phyloP scores from a whole-genome alignment of 192 early-diverging fungal genomes.

The Coemansia sp. region DNA sequence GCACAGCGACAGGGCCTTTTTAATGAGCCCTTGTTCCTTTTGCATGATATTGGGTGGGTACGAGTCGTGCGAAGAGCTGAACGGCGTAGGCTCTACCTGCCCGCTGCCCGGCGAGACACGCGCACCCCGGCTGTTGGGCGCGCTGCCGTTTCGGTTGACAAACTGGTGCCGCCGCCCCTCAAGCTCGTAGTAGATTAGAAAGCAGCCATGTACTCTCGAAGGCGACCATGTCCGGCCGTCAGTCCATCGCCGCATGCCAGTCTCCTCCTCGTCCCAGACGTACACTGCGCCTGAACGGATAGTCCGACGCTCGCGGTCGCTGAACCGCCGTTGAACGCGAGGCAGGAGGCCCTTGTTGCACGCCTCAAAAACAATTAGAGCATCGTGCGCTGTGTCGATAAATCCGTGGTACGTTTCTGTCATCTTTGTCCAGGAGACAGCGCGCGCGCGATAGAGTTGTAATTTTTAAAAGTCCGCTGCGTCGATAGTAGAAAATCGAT shows the following conservation, averaged over 20 bases:
- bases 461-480: slow-evolving; percentile 1
- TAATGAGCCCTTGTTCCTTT: slow-evolving; percentile 79
- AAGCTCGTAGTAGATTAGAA: slow-evolving; percentile 86
- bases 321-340: slow-evolving; percentile 76
- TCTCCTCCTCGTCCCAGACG: slow-evolving; percentile 89
- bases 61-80: slow-evolving; percentile 27
- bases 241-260: slow-evolving; percentile 88
- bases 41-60: slow-evolving; percentile 52
- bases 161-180: slow-evolving; percentile 62
- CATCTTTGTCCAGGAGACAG: slow-evolving; percentile 20
- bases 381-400: slow-evolving; percentile 83
- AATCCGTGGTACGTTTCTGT: slow-evolving; percentile 80
- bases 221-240: slow-evolving; percentile 89
- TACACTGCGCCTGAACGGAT: slow-evolving; percentile 84
- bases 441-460: neutral
- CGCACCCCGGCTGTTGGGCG: slow-evolving; percentile 26
- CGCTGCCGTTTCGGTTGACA: slow-evolving; percentile 28
- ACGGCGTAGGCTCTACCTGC: slow-evolving; percentile 16
- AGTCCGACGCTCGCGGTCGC: slow-evolving; percentile 75
- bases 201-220: slow-evolving; percentile 80
- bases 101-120: slow-evolving; percentile 29
- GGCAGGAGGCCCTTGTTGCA: slow-evolving; percentile 68
- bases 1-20: slow-evolving; percentile 83
- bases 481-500: neutral
- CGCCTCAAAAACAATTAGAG: slow-evolving; percentile 86